A percentile compares a stretch with the other conserved stretches of the same genome.
These are phyloP conservation scores for Linnemannia exigua DNA, from an alignment of 192 early-diverging fungal genomes.

Conservation along the genomic window DNA sequence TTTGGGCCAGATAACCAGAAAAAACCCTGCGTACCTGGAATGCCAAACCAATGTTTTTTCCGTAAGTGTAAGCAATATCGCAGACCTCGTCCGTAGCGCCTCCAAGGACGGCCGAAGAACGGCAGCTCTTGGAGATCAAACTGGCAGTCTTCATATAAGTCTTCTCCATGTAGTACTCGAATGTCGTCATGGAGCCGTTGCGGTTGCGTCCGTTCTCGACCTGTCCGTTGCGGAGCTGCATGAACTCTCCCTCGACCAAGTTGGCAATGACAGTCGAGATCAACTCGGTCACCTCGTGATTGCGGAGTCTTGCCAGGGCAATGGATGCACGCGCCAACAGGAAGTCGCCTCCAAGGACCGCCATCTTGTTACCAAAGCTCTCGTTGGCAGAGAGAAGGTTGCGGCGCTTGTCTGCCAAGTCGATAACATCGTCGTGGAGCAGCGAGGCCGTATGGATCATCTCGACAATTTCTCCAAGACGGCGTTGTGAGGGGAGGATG, in stretches of 20 bases:
- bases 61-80: conserved; percentile 90
- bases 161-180: conserved; percentile 96
- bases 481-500: conserved; percentile 90
- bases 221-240: conserved; percentile 80
- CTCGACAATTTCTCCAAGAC: conserved; percentile 97
- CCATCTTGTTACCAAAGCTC: conserved; percentile 97
- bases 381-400: conserved; percentile 83
- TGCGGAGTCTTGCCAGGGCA: conserved; percentile 89
- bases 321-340: conserved; percentile 93
- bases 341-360: conserved; percentile 95
- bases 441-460: conserved; percentile 98
- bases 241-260: conserved; percentile 97
- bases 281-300: conserved; percentile 93
- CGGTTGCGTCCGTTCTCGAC: conserved; percentile 39
- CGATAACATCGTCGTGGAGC: conserved; percentile 91
- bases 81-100: conserved; percentile 78
- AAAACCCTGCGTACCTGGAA: conserved; percentile 81
- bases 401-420: conserved; percentile 81
- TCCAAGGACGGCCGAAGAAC: conserved; percentile 88
- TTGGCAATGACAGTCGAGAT: conserved; percentile 94
- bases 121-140: conserved; percentile 94
- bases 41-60: conserved; percentile 91
- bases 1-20: too few relatives aligned
- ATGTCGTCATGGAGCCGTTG: conserved; percentile 61
- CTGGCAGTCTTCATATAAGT: conserved; percentile 96